Conservation (phyloP, 2,329 filamentous ascomycete genomes). For the Fusarium staphyleae region DNA sequence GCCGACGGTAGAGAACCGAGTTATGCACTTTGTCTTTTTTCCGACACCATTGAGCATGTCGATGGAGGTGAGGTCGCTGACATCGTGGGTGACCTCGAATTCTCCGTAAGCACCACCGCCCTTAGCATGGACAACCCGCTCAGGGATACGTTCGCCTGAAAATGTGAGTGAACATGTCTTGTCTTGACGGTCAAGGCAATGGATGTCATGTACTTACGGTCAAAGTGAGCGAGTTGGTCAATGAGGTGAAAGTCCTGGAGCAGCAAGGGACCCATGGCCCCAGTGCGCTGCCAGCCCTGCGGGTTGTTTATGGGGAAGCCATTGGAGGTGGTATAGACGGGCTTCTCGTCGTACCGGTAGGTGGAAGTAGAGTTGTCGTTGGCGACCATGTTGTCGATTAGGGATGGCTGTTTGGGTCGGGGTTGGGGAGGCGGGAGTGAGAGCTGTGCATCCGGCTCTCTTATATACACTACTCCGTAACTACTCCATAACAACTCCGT, state of each 20-base stretch:
- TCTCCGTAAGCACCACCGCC: constrained; percentile 58
- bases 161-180: neutral
- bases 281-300: constrained; percentile 57
- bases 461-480: neutral
- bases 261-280: constrained; percentile 63
- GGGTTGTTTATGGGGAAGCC: constrained; percentile 64
- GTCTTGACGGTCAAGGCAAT: neutral
- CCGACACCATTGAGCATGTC: constrained; percentile 61
- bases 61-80: constrained; percentile 61
- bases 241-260: constrained; percentile 72
- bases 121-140: constrained; percentile 51
- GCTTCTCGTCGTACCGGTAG: constrained; percentile 63
- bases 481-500: neutral
- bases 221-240: constrained; percentile 64
- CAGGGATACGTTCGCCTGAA: constrained; percentile 55
- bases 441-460: neutral
- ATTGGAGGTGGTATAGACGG: constrained; percentile 66
- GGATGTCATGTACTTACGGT: constrained; percentile 42
- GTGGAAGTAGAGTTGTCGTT: constrained; percentile 53
- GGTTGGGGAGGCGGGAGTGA: neutral
- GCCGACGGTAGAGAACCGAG: constrained; percentile 75
- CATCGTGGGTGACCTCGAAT: constrained; percentile 65
- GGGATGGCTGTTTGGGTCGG: neutral
- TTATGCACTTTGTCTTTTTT: constrained; percentile 63
- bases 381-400: constrained; percentile 49